Percentiles rank a stretch among this genome's conserved stretches.
Conservation (phyloP, 177 flowering plant species). For the Vitis hybrid region DNA sequence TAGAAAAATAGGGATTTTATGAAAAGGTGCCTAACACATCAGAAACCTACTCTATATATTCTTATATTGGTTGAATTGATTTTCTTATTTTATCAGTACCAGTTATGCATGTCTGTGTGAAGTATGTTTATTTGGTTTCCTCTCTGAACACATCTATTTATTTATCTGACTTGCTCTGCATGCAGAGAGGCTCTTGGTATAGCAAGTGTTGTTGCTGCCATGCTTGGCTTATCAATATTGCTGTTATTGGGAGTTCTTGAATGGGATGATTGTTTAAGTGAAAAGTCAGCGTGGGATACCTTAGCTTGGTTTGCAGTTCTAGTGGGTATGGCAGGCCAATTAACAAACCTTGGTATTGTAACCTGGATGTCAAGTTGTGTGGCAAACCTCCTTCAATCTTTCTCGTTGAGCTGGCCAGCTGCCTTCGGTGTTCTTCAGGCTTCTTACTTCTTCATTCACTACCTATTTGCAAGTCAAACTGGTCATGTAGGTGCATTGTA, state of each 20-base stretch:
- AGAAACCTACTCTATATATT: too few relatives aligned
- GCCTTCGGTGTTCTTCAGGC: slow-evolving; percentile 80
- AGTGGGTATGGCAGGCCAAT: slow-evolving; percentile 92
- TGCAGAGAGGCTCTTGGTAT: slow-evolving; percentile 73
- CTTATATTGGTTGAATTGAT: background rate
- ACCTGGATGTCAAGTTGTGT: slow-evolving; percentile 84
- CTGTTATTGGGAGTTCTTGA: slow-evolving; percentile 76
- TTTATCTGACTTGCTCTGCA: slow-evolving; percentile 8
- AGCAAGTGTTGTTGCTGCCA: slow-evolving; percentile 84
- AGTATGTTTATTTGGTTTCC: too few relatives aligned
- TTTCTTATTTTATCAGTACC: background rate
- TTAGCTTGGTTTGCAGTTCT: slow-evolving; percentile 84
- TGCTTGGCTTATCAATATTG: slow-evolving; percentile 87
- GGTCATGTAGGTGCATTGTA: slow-evolving; percentile 93
- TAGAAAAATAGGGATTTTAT: background rate
- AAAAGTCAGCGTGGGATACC: slow-evolving; percentile 95
- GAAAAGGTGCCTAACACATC: too few relatives aligned
- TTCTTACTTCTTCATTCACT: slow-evolving; percentile 79
- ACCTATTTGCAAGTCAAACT: slow-evolving; percentile 92
- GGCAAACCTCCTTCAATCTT: slow-evolving; percentile 53
- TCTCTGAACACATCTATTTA: background rate
- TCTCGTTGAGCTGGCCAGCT: slow-evolving; percentile 75
- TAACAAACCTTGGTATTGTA: slow-evolving; percentile 80
- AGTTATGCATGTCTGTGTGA: background rate
- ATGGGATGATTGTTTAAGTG: slow-evolving; percentile 93